A percentile compares a stretch with the other conserved stretches of the same genome.
Evolutionary conservation across 345 rosid genomes (phyloP).

Genomic region (Rhizophora mangle): DNA sequence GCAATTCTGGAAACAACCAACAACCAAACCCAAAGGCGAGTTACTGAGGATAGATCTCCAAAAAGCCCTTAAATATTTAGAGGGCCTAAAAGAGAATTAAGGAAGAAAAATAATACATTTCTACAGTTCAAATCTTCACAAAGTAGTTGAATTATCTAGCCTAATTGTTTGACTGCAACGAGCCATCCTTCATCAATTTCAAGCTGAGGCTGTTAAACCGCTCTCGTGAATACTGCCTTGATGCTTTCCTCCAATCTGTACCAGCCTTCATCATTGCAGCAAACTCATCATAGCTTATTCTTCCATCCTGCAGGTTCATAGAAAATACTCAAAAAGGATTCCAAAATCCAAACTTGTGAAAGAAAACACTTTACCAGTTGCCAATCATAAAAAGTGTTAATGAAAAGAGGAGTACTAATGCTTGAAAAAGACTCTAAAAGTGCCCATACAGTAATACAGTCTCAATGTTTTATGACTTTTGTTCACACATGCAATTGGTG

Average conservation of each 20-base stretch:
- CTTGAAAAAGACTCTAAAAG: no score
- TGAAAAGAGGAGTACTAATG: no score
- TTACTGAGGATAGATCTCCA: slow-evolving; percentile 6
- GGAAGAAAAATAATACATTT: neutral
- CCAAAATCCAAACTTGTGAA: no score
- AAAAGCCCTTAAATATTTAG: neutral
- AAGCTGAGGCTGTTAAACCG: slow-evolving; percentile 29
- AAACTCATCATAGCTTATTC: slow-evolving; percentile 33
- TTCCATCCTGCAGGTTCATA: slow-evolving; percentile 28
- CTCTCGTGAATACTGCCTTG: slow-evolving; percentile 34
- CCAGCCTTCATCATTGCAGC: slow-evolving; percentile 36
- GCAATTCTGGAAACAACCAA: slow-evolving; percentile 3
- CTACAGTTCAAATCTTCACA: neutral
- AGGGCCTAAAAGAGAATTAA: neutral
- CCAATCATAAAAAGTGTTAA: no score
- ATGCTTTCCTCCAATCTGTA: slow-evolving; percentile 38
- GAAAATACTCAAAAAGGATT: neutral
- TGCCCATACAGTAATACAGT: no score
- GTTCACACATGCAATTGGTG: no score
- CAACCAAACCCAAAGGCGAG: slow-evolving; percentile 19
- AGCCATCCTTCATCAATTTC: slow-evolving; percentile 32
- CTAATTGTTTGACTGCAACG: slow-evolving; percentile 28
- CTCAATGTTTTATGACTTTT: no score
- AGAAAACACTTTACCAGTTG: no score
- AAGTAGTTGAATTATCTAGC: slow-evolving; percentile 21